Evolutionary conservation across 495 filamentous ascomycete species (phyloP).

Genomic region (Thermothielavioides terrestris): DNA sequence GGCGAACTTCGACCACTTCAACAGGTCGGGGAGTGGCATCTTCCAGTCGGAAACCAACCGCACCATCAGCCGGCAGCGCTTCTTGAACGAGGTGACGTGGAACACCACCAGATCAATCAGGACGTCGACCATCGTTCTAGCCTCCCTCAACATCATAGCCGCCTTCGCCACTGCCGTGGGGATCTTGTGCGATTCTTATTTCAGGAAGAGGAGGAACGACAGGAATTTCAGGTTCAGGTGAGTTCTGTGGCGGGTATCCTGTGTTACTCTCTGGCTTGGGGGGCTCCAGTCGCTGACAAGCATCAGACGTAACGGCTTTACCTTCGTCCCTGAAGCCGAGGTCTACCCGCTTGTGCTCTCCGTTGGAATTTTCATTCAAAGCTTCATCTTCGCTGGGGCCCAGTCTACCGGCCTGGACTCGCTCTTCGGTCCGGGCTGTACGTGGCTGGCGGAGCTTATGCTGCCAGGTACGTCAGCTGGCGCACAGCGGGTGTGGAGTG

Average conservation of each 20-base stretch:
- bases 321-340: conserved; percentile 32
- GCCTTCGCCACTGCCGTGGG: conserved; percentile 38
- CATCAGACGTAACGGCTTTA: conserved; percentile 26
- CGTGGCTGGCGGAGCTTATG: conserved; percentile 36
- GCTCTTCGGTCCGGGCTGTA: conserved; percentile 34
- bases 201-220: conserved; percentile 28
- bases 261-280: neutral
- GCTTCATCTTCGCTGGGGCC: conserved; percentile 37
- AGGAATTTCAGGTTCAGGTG: conserved; percentile 25
- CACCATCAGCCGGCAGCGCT: conserved; percentile 19
- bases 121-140: conserved; percentile 41
- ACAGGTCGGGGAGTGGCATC: conserved; percentile 18
- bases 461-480: conserved; percentile 35
- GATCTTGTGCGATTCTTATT: conserved; percentile 37
- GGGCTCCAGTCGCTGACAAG: conserved; percentile 6
- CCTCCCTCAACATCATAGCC: conserved; percentile 40
- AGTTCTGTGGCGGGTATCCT: neutral
- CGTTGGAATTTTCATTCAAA: conserved; percentile 37
- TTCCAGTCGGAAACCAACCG: conserved; percentile 32
- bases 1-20: conserved; percentile 12
- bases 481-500: neutral
- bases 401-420: conserved; percentile 36
- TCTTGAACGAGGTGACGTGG: conserved; percentile 37
- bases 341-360: conserved; percentile 40
- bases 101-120: conserved; percentile 39